A percentile compares a stretch with the other conserved stretches of the same genome.
phyloP scores from a whole-genome alignment of 495 filamentous ascomycete species.

The Oidiodendron maius region DNA sequence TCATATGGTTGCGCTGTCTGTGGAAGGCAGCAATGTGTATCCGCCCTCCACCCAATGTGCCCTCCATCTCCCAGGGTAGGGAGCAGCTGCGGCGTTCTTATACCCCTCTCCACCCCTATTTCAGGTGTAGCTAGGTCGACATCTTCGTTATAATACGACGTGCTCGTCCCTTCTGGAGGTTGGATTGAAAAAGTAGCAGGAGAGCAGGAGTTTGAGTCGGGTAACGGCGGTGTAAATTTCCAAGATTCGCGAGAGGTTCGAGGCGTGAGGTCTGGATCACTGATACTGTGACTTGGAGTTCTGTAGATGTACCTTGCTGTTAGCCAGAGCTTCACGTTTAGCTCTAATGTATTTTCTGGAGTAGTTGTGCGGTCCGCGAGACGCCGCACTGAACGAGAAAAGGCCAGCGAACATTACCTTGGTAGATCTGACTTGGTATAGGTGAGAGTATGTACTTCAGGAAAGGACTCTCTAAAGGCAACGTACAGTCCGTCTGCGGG shows the following conservation, averaged over 20 bases:
- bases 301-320: not conserved
- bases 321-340: too few relatives aligned
- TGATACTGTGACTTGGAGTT: slow-evolving; percentile 38
- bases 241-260: slow-evolving; percentile 69
- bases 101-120: slow-evolving; percentile 56
- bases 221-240: slow-evolving; percentile 78
- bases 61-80: slow-evolving; percentile 42
- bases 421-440: slow-evolving; percentile 44
- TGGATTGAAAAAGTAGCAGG: slow-evolving; percentile 79
- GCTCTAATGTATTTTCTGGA: too few relatives aligned
- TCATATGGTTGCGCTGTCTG: too few relatives aligned
- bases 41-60: too few relatives aligned
- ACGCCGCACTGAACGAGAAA: not conserved
- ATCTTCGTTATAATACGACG: slow-evolving; percentile 74
- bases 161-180: slow-evolving; percentile 77
- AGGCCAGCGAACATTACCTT: slow-evolving; percentile 18
- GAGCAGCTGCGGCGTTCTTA: slow-evolving; percentile 74
- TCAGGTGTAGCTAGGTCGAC: slow-evolving; percentile 88
- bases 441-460: slow-evolving; percentile 48
- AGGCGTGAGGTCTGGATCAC: slow-evolving; percentile 76
- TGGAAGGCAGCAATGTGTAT: too few relatives aligned
- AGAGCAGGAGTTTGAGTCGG: slow-evolving; percentile 75
- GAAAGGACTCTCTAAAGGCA: slow-evolving; percentile 75
- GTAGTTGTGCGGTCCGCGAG: too few relatives aligned
- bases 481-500: slow-evolving; percentile 77